These are phyloP conservation scores for Spatholobus suberectus DNA, from an alignment of 306 rosid species.

Conservation along the genomic window DNA sequence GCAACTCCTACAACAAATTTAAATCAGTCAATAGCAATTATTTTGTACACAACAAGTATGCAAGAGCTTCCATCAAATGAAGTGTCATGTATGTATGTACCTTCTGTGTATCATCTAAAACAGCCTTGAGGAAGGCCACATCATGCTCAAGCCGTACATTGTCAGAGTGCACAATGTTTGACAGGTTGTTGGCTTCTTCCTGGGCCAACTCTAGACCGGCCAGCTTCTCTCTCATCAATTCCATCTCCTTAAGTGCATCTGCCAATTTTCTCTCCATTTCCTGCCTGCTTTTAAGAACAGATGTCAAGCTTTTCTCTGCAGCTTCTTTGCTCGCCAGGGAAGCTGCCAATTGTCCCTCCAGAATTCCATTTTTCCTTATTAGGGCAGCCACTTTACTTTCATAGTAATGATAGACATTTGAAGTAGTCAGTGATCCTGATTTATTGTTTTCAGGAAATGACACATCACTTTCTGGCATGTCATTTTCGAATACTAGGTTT, in stretches of 20 bases:
- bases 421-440: slow-evolving; percentile 62
- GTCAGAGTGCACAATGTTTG: slow-evolving; percentile 89
- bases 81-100: slow-evolving; percentile 43
- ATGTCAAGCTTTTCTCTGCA: slow-evolving; percentile 72
- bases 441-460: slow-evolving; percentile 62
- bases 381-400: slow-evolving; percentile 77
- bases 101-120: slow-evolving; percentile 94
- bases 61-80: not conserved
- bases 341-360: slow-evolving; percentile 87
- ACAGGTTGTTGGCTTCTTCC: slow-evolving; percentile 86
- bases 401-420: slow-evolving; percentile 70
- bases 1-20: slow-evolving; percentile 73
- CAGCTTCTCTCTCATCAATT: slow-evolving; percentile 76
- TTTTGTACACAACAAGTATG: not conserved
- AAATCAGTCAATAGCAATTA: slow-evolving; percentile 17
- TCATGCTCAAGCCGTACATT: slow-evolving; percentile 93
- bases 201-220: slow-evolving; percentile 81
- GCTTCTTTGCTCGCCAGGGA: slow-evolving; percentile 76
- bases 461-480: slow-evolving; percentile 49
- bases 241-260: slow-evolving; percentile 71
- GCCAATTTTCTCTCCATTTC: slow-evolving; percentile 79
- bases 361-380: slow-evolving; percentile 77
- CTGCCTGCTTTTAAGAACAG: slow-evolving; percentile 76
- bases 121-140: slow-evolving; percentile 97
- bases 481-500: slow-evolving; percentile 64